Percentiles rank a stretch among this genome's conserved stretches.
These are phyloP conservation scores for Sarocladium strictum DNA, from an alignment of 2,329 filamentous ascomycete genomes.

Conservation along the genomic window DNA sequence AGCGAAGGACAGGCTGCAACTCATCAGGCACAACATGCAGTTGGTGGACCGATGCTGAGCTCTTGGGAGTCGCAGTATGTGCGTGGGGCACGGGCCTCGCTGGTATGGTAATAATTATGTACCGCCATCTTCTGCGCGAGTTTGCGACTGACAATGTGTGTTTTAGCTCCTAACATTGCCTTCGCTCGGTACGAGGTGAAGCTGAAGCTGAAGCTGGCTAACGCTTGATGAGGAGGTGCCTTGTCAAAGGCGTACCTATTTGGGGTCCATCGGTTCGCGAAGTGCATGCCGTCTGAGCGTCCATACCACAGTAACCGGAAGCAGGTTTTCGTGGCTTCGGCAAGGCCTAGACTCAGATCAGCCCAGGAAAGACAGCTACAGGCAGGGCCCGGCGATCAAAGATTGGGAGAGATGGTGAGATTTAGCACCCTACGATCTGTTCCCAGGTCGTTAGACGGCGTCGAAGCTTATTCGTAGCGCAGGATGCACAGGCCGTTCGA, in stretches of 20 bases:
- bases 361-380: neutral
- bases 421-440: neutral
- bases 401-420: neutral
- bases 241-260: neutral
- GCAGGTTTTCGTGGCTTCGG: neutral
- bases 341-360: conserved; percentile 1
- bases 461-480: neutral
- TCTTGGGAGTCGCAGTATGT: neutral
- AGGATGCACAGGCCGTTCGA: neutral
- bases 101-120: conserved; percentile 7
- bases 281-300: neutral
- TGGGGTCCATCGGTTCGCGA: neutral
- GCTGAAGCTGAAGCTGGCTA: too few species aligned
- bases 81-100: neutral
- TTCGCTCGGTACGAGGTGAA: too few species aligned
- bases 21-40: conserved; percentile 9
- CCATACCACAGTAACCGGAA: neutral
- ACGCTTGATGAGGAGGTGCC: too few species aligned
- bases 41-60: conserved; percentile 2
- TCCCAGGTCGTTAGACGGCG: neutral
- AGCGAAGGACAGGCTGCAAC: neutral
- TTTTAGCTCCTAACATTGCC: too few species aligned
- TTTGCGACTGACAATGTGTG: neutral
- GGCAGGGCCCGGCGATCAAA: neutral
- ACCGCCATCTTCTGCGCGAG: neutral